A percentile compares a stretch with the other conserved stretches of the same genome.
These are phyloP conservation scores for Tripterygium wilfordii DNA, from an alignment of 177 flowering plant genomes.

Conservation along the genomic window DNA sequence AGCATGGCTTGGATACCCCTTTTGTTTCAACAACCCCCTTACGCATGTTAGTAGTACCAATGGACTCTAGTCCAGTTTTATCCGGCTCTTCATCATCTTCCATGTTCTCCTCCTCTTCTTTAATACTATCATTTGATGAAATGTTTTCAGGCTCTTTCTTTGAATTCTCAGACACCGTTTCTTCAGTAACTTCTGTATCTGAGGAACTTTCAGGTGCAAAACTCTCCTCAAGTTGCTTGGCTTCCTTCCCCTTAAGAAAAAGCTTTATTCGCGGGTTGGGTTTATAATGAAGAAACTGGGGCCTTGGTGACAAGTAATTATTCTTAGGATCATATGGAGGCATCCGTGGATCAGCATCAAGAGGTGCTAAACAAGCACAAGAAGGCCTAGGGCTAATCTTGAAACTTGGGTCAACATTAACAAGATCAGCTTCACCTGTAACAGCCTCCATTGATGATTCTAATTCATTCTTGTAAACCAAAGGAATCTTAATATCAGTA, in stretches of 20 bases:
- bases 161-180: constrained; percentile 24
- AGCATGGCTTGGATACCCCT: constrained; percentile 5
- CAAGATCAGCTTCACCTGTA: constrained; percentile 12
- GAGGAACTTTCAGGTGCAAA: constrained; percentile 43
- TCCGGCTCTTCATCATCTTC: constrained; percentile 15
- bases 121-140: constrained; percentile 22
- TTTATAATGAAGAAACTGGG: constrained; percentile 68
- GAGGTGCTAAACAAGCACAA: constrained; percentile 35
- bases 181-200: constrained; percentile 42
- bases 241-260: constrained; percentile 26
- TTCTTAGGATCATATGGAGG: constrained; percentile 83
- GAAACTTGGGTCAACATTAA: constrained; percentile 14
- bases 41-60: not conserved
- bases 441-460: constrained; percentile 7
- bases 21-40: constrained; percentile 10
- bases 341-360: constrained; percentile 54
- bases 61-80: constrained; percentile 15
- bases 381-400: constrained; percentile 13
- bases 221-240: constrained; percentile 34
- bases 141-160: constrained; percentile 20
- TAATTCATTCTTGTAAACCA: constrained; percentile 12
- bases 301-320: constrained; percentile 79
- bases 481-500: constrained; percentile 10
- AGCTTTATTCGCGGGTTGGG: constrained; percentile 50
- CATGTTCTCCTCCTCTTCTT: constrained; percentile 17